Evolutionary conservation across 148 eudicot species (phyloP), one percentile per base, ranked within the genome.

Genomic region (Hydrangea macrophylla): DNA sequence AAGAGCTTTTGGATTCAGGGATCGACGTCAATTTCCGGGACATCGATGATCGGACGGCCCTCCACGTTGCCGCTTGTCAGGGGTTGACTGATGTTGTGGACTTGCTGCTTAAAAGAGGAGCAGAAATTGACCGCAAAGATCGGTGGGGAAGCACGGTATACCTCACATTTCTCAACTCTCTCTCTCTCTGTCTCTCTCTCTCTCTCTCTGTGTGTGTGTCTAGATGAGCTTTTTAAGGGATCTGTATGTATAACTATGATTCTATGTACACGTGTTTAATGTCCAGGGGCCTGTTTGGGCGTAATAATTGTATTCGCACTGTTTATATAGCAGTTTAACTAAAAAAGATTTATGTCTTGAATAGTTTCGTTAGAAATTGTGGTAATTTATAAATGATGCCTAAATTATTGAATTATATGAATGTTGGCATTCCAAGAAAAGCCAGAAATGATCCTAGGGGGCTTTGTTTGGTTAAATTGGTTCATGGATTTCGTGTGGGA

Each of bases 101-200:
- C 67, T 59, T 91, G 45, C 77, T 94, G 83, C 70, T 94, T 28
- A 27, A 71, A 1, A 67, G 73, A 18, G 84, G 86, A 2, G 99
- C 99, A 13, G 70, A 85, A 0, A 78, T 91, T 69, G 92, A 91
- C 64, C 81, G 91, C 56, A 68, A 81, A 67, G 99, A 94, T 82
- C 97, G 92, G 0, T 91, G 99, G 97, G 97, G 99, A 10, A 91
- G 99, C 89, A 94, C 99, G 92, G 99, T 94, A 79, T 45, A 44
- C 22, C 70, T 35, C 53, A 9, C 25, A 18, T 8, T 67, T 55
- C 27, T 39, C 25, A 13, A 11, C 25, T 48, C 59, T 51, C 39
- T 45, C 68, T 60, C 48, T 9, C 28, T 35, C 18, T 33, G 8
- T 42, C 20, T 10, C 13, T 13, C n/a, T 13, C 51, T 13, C 4